Base-by-base conservation (phyloP, 1,139 yeast genomes). In the Pichia sp. region DNA sequence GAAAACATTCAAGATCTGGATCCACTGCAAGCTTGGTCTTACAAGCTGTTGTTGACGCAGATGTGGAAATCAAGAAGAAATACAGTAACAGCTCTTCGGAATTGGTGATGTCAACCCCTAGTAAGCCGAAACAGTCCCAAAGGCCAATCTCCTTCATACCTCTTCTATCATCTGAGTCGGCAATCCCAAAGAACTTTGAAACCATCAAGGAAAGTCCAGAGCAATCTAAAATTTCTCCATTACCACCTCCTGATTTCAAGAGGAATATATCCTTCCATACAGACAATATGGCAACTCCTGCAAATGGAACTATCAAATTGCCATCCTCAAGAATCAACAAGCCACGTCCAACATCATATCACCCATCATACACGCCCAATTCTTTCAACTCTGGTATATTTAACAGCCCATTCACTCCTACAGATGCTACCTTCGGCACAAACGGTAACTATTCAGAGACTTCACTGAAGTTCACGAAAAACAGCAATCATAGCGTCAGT, bases 301-400 rank as follows among this genome's bases (percentile, higher is more conserved):
- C 26, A 7, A n/a, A n/a, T 7, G 25, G 41, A 15, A 37, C 47
- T 14, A 16, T 35, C 5, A 33, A 40, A 11, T 37, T 46, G 27
- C 41, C 49, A 11, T 62, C 44, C 37, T 51, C 46, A 22, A 45
- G 48, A 31, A 30, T 46, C 33, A 71, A 74, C 55, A 78, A 72
- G 51, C 87, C 85, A 37, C 71, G 93, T 56, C 91, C 93, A 32
- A 81, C 88, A 0, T 80, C 88, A 8, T 82, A 79, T 52, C 88
- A 82, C 52, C 91, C 93, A 11, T 63, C 66, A 1, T 53, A 63
- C 19, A 55, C 68, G 9, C 49, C 62, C 6, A 51, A 47, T 7
- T 28, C 30, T 14, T 19, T 17, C 13, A 28, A 28, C 9, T 18
- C 22, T 3, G 13, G 15, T 4, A 12, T 20, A n/a, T 19, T 18